Conservation (phyloP, 164 flowering plant species). For the Pachysandra terminalis region DNA sequence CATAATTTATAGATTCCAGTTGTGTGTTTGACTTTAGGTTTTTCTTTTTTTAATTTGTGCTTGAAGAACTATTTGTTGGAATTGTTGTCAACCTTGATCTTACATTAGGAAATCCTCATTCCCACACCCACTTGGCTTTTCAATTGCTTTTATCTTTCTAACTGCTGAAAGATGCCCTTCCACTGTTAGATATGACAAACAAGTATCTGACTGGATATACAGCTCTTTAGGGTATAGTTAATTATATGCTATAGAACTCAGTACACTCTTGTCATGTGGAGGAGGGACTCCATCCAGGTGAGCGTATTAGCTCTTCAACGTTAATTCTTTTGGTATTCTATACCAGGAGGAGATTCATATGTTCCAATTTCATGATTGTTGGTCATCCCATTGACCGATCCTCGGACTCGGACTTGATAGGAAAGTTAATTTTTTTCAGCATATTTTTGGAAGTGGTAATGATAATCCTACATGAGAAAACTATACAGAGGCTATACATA, state of each 20-base stretch:
- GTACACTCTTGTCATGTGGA: neutral
- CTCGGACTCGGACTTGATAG: too few species aligned
- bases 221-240: too few species aligned
- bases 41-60: neutral
- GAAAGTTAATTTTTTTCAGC: too few species aligned
- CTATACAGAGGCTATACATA: too few species aligned
- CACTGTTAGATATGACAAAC: too few species aligned
- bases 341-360: neutral
- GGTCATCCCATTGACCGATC: neutral
- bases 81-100: neutral
- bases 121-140: too few species aligned
- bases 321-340: neutral
- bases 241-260: neutral
- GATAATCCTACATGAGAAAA: too few species aligned
- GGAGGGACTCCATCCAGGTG: neutral
- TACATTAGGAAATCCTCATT: neutral
- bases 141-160: too few species aligned
- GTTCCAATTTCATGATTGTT: neutral
- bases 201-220: too few species aligned
- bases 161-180: too few species aligned
- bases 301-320: neutral
- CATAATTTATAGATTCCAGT: too few species aligned
- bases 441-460: too few species aligned
- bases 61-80: neutral
- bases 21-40: neutral